phyloP scores from a whole-genome alignment of 306 rosid genomes.

The Vigna radiata region DNA sequence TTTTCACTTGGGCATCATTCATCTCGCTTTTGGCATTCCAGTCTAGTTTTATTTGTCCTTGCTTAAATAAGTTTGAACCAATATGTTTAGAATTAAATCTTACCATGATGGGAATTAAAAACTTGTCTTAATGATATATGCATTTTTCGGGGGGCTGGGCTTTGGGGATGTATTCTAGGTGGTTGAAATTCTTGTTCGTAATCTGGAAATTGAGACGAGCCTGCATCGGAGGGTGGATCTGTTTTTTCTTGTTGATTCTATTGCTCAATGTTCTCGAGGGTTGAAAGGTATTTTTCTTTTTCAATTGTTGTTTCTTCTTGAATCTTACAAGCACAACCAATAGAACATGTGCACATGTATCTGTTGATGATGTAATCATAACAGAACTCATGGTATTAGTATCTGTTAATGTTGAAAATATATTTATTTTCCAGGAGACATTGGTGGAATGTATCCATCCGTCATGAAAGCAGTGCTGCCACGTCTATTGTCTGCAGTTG shows the following conservation, averaged over 20 bases:
- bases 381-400: slow-evolving; percentile 5
- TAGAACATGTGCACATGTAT: slow-evolving; percentile 23
- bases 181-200: slow-evolving; percentile 72
- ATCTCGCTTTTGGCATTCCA: slow-evolving; percentile 15
- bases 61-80: slow-evolving; percentile 9
- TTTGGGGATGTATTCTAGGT: slow-evolving; percentile 59
- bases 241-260: slow-evolving; percentile 93
- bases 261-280: slow-evolving; percentile 76
- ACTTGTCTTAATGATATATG: slow-evolving; percentile 26
- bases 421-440: slow-evolving; percentile 65
- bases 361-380: slow-evolving; percentile 34
- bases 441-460: slow-evolving; percentile 70
- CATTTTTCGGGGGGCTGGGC: slow-evolving; percentile 26
- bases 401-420: slow-evolving; percentile 37
- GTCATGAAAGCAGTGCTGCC: slow-evolving; percentile 78
- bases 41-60: slow-evolving; percentile 17
- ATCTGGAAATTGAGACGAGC: slow-evolving; percentile 79
- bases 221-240: slow-evolving; percentile 81
- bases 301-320: slow-evolving; percentile 36
- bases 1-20: not conserved
- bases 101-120: slow-evolving; percentile 25
- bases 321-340: slow-evolving; percentile 23
- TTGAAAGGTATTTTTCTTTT: slow-evolving; percentile 65
- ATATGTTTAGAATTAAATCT: slow-evolving; percentile 14
- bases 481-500: slow-evolving; percentile 88